Conservation (phyloP, 768 basidiomycete genomes). For the Suillus ampliporus region DNA sequence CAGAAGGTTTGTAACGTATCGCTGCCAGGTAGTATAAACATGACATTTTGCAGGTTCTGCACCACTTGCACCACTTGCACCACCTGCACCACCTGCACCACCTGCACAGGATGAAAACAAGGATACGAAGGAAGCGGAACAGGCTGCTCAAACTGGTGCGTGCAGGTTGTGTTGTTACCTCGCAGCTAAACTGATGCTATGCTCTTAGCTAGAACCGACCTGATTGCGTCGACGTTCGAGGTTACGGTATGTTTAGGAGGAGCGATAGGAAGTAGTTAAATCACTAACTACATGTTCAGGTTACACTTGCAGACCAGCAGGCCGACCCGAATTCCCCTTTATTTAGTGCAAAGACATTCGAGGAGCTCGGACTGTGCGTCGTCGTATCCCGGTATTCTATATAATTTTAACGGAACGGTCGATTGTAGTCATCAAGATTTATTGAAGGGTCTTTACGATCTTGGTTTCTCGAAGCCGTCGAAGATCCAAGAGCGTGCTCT, state of each 20-base stretch:
- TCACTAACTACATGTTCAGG: conserved; percentile 50
- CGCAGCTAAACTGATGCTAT: not conserved
- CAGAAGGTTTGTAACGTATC: conserved; percentile 42
- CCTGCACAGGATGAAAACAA: conserved; percentile 35
- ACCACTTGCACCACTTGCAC: no score
- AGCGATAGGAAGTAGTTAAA: not conserved
- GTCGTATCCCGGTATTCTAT: not conserved
- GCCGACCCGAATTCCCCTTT: conserved; percentile 95
- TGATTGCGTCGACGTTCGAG: conserved; percentile 83
- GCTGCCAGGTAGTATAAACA: not conserved
- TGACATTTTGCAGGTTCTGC: conserved; percentile 16
- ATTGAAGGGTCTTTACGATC: conserved; percentile 91
- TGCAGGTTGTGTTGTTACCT: not conserved
- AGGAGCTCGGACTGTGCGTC: conserved; percentile 91
- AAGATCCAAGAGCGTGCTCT: conserved; percentile 98
- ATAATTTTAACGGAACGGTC: conserved; percentile 3
- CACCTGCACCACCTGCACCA: no score
- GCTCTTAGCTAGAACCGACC: conserved; percentile 50
- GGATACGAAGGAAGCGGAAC: conserved; percentile 26
- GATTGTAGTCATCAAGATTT: conserved; percentile 75
- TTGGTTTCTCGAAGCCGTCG: conserved; percentile 97
- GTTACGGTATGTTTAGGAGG: conserved; percentile 61
- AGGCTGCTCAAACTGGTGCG: conserved; percentile 30
- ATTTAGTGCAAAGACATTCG: conserved; percentile 91
- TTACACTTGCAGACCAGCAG: conserved; percentile 96